Percentiles rank a stretch among this genome's conserved stretches.
Conservation (phyloP, 495 filamentous ascomycete genomes). For the Penicillium pancosmium region DNA sequence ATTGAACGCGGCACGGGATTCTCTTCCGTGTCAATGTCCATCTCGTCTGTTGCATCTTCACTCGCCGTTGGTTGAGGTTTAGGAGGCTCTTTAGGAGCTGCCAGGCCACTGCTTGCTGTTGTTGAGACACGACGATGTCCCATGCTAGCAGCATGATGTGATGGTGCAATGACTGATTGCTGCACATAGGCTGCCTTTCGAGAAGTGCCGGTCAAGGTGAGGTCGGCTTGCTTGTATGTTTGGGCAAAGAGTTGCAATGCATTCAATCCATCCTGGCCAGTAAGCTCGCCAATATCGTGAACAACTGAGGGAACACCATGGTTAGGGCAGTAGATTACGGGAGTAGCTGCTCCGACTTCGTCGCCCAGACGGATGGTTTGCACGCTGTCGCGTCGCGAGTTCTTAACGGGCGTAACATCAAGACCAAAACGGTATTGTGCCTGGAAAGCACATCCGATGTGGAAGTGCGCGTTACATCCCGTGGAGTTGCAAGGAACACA, state of each 20-base stretch:
- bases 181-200: slow-evolving; percentile 78
- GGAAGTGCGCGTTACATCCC: slow-evolving; percentile 78
- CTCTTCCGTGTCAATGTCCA: slow-evolving; percentile 42
- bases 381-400: slow-evolving; percentile 74
- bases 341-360: slow-evolving; percentile 74
- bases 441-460: slow-evolving; percentile 87
- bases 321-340: slow-evolving; percentile 88
- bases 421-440: slow-evolving; percentile 83
- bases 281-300: slow-evolving; percentile 75
- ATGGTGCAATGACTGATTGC: slow-evolving; percentile 44
- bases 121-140: slow-evolving; percentile 45
- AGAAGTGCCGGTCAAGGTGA: slow-evolving; percentile 84
- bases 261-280: slow-evolving; percentile 60
- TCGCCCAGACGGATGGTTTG: slow-evolving; percentile 73
- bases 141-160: slow-evolving; percentile 25
- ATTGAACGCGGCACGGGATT: slow-evolving; percentile 14
- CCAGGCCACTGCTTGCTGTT: slow-evolving; percentile 35
- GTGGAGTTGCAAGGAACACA: slow-evolving; percentile 73
- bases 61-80: slow-evolving; percentile 29
- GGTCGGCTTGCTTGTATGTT: slow-evolving; percentile 93
- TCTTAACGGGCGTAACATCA: slow-evolving; percentile 87
- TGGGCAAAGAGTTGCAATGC: slow-evolving; percentile 83
- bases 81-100: slow-evolving; percentile 30
- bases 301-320: slow-evolving; percentile 71
- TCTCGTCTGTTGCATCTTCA: slow-evolving; percentile 37